A percentile compares a stretch with the other conserved stretches of the same genome.
These are phyloP conservation scores for Ensete ventricosum DNA, from an alignment of 176 grass and related monocot genomes.

Conservation along the genomic window DNA sequence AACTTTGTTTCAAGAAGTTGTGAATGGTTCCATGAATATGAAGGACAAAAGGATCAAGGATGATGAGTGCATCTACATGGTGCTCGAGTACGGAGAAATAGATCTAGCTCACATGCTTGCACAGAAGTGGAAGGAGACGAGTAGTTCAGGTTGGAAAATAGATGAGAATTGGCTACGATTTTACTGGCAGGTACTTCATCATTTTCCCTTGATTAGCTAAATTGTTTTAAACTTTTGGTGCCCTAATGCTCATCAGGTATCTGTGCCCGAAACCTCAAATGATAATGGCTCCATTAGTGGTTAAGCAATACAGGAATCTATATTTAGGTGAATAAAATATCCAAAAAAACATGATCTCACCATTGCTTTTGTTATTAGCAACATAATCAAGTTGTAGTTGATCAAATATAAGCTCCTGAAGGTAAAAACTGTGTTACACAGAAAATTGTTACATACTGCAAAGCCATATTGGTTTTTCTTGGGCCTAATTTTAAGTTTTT, in stretches of 20 bases:
- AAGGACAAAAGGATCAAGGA: conserved; percentile 78
- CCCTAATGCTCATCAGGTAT: too few species aligned
- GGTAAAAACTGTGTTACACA: too few species aligned
- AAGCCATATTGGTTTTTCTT: too few species aligned
- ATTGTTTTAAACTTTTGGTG: neutral
- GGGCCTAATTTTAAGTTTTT: too few species aligned
- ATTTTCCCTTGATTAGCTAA: conserved; percentile 5
- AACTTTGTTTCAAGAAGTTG: conserved; percentile 54
- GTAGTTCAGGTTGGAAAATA: conserved; percentile 37
- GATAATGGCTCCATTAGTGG: neutral
- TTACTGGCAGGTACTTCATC: conserved; percentile 82
- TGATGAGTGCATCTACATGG: conserved; percentile 90
- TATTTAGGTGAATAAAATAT: neutral
- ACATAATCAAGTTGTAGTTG: too few species aligned
- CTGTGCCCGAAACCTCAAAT: too few species aligned
- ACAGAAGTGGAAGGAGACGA: conserved; percentile 71
- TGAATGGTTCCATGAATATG: conserved; percentile 19
- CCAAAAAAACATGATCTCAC: too few species aligned
- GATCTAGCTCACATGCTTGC: conserved; percentile 91
- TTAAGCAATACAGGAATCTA: neutral
- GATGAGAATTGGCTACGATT: conserved; percentile 97
- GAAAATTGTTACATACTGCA: too few species aligned
- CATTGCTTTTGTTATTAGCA: too few species aligned
- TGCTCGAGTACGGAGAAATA: conserved; percentile 94
- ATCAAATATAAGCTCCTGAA: too few species aligned